Percentiles rank a stretch among this genome's conserved stretches.
Evolutionary conservation across 1,284 basidiomycete species (phyloP).

Genomic region (Meripilus lineatus): DNA sequence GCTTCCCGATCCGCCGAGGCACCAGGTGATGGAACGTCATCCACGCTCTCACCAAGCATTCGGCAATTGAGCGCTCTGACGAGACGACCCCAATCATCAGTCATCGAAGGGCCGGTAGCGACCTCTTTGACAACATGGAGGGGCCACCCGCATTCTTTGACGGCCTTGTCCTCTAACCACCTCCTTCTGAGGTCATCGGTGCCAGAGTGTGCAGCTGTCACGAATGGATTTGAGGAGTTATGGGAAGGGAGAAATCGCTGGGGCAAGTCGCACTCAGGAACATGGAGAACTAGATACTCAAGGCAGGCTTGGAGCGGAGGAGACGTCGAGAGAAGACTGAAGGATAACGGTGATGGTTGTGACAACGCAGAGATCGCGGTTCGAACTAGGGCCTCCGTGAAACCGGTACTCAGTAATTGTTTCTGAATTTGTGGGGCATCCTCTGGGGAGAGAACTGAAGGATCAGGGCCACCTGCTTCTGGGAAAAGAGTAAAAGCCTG

Average conservation of each 20-base stretch:
- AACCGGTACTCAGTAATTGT: slow-evolving; percentile 54
- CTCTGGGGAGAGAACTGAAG: slow-evolving; percentile 44
- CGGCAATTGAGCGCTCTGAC: slow-evolving; percentile 44
- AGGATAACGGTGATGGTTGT: slow-evolving; percentile 44
- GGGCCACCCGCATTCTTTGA: slow-evolving; percentile 85
- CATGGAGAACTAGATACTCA: slow-evolving; percentile 70
- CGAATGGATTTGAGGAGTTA: slow-evolving; percentile 67
- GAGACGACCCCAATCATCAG: slow-evolving; percentile 47
- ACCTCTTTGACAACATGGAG: slow-evolving; percentile 61
- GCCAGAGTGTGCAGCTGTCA: slow-evolving; percentile 58
- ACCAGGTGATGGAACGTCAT: slow-evolving; percentile 13
- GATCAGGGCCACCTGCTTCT: slow-evolving; percentile 43
- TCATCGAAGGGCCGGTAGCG: slow-evolving; percentile 33
- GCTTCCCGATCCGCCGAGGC: slow-evolving; percentile 26
- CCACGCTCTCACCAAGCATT: slow-evolving; percentile 39
- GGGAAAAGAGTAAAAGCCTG: slow-evolving; percentile 52
- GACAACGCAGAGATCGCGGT: slow-evolving; percentile 50
- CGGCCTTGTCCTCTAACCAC: slow-evolving; percentile 82
- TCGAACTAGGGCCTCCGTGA: slow-evolving; percentile 45
- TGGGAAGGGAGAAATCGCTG: slow-evolving; percentile 53
- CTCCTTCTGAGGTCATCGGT: slow-evolving; percentile 62
- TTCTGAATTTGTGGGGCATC: slow-evolving; percentile 33
- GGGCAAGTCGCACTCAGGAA: slow-evolving; percentile 78
- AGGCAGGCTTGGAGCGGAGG: slow-evolving; percentile 63
- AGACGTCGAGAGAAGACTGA: slow-evolving; percentile 43